A percentile compares a stretch with the other conserved stretches of the same genome.
Conservation (phyloP, 768 basidiomycete species). For the Pilatotrama ljubarskyi region DNA sequence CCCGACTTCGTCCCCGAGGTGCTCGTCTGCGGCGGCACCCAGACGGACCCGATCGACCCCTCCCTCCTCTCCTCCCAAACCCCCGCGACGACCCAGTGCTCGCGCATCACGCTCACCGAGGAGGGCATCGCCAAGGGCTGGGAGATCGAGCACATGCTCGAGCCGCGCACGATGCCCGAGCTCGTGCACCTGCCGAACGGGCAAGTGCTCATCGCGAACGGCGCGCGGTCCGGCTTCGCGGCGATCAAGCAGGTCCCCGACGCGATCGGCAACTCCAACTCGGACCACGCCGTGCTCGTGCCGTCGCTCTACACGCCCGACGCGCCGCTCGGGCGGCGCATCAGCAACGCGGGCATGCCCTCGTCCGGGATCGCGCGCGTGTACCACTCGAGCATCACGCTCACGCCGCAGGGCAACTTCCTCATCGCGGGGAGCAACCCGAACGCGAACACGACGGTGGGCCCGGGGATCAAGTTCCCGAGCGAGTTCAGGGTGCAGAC, state of each 20-base stretch:
- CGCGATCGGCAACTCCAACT: slow-evolving; percentile 76
- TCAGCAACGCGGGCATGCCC: slow-evolving; percentile 57
- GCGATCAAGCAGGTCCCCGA: slow-evolving; percentile 72
- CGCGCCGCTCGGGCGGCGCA: slow-evolving; percentile 55
- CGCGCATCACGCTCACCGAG: slow-evolving; percentile 63
- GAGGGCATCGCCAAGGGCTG: slow-evolving; percentile 68
- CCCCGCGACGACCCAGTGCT: slow-evolving; percentile 71
- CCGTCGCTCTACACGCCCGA: slow-evolving; percentile 68
- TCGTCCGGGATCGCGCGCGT: slow-evolving; percentile 68
- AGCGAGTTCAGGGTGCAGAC: slow-evolving; percentile 91
- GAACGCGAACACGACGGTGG: slow-evolving; percentile 71
- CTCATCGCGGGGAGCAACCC: slow-evolving; percentile 87
- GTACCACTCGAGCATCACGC: slow-evolving; percentile 80
- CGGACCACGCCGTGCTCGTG: slow-evolving; percentile 65
- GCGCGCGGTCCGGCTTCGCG: slow-evolving; percentile 69
- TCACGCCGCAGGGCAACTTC: slow-evolving; percentile 69
- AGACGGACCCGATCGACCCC: slow-evolving; percentile 56
- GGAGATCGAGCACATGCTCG: slow-evolving; percentile 74
- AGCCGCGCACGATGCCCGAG: slow-evolving; percentile 75
- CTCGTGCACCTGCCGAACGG: slow-evolving; percentile 82
- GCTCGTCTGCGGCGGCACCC: slow-evolving; percentile 76
- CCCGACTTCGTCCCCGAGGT: slow-evolving; percentile 66
- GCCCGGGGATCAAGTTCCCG: slow-evolving; percentile 51
- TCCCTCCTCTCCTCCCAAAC: slow-evolving; percentile 71
- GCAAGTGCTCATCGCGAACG: slow-evolving; percentile 74